A percentile compares a stretch with the other conserved stretches of the same genome.
These are phyloP conservation scores for Botrytis sinoallii DNA, from an alignment of 2,329 filamentous ascomycete genomes.

Conservation along the genomic window DNA sequence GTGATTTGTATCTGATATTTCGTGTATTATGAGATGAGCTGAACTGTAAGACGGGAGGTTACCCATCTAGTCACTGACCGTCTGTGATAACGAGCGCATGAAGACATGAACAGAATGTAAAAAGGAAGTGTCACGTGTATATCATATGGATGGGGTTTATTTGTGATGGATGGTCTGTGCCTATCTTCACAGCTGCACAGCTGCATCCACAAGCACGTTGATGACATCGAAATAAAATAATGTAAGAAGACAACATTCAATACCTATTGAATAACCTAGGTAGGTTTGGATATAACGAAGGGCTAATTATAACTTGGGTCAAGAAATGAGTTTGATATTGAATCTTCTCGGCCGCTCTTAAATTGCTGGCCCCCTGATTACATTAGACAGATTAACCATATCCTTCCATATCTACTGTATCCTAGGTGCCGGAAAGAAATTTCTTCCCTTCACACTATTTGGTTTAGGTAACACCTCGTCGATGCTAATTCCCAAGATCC, in stretches of 20 bases:
- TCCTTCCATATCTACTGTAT: background rate
- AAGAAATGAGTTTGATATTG: background rate
- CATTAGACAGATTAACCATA: no score
- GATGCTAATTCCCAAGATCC: conserved; percentile 1
- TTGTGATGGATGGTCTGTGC: background rate
- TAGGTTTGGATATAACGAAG: no score
- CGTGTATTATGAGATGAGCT: background rate
- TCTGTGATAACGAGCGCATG: no score
- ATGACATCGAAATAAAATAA: background rate
- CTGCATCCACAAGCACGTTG: background rate
- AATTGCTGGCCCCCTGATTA: no score
- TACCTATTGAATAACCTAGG: no score
- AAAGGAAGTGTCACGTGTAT: background rate
- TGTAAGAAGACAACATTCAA: background rate
- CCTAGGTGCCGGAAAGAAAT: conserved; percentile 2
- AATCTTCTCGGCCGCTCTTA: background rate
- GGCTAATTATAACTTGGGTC: background rate
- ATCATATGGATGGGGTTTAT: background rate
- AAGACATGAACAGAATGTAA: background rate
- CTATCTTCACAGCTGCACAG: background rate
- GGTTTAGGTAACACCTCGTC: background rate
- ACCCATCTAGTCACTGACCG: no score
- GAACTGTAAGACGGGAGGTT: background rate
- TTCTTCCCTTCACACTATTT: background rate
- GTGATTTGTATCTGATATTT: background rate